Conservation (phyloP, 2,329 filamentous ascomycete species). For the Hymenoscyphus repandus region DNA sequence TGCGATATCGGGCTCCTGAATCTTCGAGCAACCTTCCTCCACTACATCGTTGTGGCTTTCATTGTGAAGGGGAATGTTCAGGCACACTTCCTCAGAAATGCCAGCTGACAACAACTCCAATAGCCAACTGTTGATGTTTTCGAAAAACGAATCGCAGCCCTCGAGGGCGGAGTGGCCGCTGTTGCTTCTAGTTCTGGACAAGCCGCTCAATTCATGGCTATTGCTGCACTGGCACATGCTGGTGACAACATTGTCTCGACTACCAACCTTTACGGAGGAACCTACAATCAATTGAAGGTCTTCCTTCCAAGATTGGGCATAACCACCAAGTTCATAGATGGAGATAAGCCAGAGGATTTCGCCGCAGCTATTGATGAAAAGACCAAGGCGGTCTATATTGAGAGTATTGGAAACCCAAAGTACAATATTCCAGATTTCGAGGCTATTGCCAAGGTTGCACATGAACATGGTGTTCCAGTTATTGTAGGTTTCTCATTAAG, state of each 20-base stretch:
- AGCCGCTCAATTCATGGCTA: constrained; percentile 86
- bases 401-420: constrained; percentile 83
- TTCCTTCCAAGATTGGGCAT: constrained; percentile 83
- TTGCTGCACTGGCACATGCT: constrained; percentile 74
- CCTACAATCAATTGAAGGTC: constrained; percentile 97
- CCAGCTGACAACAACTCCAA: constrained; percentile 8
- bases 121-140: constrained; percentile 92
- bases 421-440: constrained; percentile 93
- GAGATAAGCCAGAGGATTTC: constrained; percentile 75
- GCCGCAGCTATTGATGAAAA: constrained; percentile 80
- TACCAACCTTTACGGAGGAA: constrained; percentile 87
- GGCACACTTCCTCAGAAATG: not conserved
- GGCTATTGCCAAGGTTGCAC: constrained; percentile 76
- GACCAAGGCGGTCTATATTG: constrained; percentile 88
- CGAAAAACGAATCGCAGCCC: constrained; percentile 91
- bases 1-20: not conserved
- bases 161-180: constrained; percentile 86
- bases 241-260: constrained; percentile 95
- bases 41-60: not conserved
- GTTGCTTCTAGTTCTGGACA: constrained; percentile 83
- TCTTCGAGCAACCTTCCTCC: not conserved
- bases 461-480: constrained; percentile 55
- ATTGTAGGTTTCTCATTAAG: constrained; percentile 33
- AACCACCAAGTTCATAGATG: constrained; percentile 78
- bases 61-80: not conserved